A percentile compares a stretch with the other conserved stretches of the same genome.
phyloP scores from a whole-genome alignment of 805 yeast species.

The Zygoascus tannicola region DNA sequence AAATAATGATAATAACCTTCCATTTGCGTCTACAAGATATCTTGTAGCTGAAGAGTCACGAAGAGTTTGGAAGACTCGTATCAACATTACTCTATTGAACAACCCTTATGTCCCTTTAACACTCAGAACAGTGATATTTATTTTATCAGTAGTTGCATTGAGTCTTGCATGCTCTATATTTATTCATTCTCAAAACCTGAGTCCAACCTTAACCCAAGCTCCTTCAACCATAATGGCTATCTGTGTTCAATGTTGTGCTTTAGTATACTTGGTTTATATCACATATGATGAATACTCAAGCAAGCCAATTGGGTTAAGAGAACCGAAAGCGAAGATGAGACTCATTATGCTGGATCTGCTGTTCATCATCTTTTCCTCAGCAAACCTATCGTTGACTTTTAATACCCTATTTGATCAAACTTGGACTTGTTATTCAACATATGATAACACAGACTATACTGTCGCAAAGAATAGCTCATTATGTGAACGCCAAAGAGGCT shows the following conservation, averaged over 20 bases:
- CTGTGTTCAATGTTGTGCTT: conserved; percentile 69
- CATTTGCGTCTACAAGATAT: conserved; percentile 17
- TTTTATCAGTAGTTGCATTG: conserved; percentile 57
- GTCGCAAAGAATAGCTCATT: conserved; percentile 38
- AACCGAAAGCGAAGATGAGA: conserved; percentile 74
- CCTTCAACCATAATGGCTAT: conserved; percentile 92
- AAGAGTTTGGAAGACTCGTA: conserved; percentile 42
- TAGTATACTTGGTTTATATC: conserved; percentile 69
- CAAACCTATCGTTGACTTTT: conserved; percentile 78
- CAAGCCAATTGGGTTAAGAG: conserved; percentile 82
- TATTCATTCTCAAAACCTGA: conserved; percentile 27
- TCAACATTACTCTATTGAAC: conserved; percentile 51
- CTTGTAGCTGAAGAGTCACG: conserved; percentile 21
- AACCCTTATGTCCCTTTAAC: conserved; percentile 78
- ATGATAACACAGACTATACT: conserved; percentile 22
- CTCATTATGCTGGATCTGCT: conserved; percentile 72
- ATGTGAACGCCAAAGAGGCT: conserved; percentile 68
- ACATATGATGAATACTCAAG: conserved; percentile 88
- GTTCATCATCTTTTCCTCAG: conserved; percentile 81
- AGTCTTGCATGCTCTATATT: conserved; percentile 54
- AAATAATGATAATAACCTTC: conserved; percentile 5
- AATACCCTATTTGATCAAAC: conserved; percentile 68
- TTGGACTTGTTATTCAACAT: conserved; percentile 57
- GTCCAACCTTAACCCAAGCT: conserved; percentile 46
- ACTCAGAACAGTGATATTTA: conserved; percentile 50